A percentile compares a stretch with the other conserved stretches of the same genome.
phyloP scores from a whole-genome alignment of 2,329 filamentous ascomycete genomes.

The Mycosphaerelloides madeirae region DNA sequence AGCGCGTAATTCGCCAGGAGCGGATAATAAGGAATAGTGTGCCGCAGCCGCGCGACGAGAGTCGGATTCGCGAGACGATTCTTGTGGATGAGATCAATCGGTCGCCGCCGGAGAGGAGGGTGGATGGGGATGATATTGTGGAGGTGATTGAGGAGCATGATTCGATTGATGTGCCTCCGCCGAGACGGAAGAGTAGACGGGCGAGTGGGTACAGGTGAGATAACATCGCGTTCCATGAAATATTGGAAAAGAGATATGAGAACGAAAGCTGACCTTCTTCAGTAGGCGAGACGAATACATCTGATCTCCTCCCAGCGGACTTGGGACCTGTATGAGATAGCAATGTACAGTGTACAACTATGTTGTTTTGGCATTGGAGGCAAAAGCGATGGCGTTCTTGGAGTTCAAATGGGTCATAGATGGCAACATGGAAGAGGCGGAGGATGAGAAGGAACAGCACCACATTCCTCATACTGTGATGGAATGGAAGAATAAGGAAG shows the following conservation, averaged over 20 bases:
- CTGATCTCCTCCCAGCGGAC: too few relatives aligned
- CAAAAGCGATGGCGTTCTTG: slow-evolving; percentile 10
- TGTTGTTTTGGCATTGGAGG: background rate
- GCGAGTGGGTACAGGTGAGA: slow-evolving; percentile 48
- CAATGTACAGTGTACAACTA: background rate
- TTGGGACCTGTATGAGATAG: too few relatives aligned
- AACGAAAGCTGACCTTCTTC: too few relatives aligned
- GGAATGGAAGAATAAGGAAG: background rate
- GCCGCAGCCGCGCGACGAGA: slow-evolving; percentile 23
- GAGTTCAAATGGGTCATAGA: slow-evolving; percentile 5
- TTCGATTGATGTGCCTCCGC: slow-evolving; percentile 35
- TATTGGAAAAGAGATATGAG: too few relatives aligned
- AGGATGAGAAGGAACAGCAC: background rate
- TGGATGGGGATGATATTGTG: slow-evolving; percentile 51
- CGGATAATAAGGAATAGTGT: slow-evolving; percentile 31
- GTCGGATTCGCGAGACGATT: slow-evolving; percentile 32
- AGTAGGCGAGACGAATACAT: too few relatives aligned
- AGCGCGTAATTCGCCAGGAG: slow-evolving; percentile 32
- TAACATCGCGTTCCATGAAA: background rate
- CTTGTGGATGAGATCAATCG: slow-evolving; percentile 40
- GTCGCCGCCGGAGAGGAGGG: slow-evolving; percentile 33
- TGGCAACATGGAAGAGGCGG: background rate
- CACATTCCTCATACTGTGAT: background rate
- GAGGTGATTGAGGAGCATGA: slow-evolving; percentile 56
- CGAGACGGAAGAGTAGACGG: slow-evolving; percentile 34